Conservation (phyloP, 352 stramenopile species). For the Phytophthora sp. region DNA sequence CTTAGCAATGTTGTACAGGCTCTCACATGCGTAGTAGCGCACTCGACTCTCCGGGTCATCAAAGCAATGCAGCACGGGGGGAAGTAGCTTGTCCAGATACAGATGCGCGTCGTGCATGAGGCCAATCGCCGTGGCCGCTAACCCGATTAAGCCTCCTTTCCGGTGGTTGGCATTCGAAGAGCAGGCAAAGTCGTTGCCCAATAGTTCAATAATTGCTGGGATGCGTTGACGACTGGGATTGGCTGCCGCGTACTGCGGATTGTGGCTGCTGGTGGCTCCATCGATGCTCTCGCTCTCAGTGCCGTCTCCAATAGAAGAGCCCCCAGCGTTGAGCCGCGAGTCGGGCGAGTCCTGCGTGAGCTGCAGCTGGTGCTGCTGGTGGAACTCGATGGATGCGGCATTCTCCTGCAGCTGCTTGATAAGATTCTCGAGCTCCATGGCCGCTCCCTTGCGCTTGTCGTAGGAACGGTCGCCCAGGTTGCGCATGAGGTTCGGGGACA, state of each 20-base stretch:
- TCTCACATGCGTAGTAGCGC: conserved; percentile 99
- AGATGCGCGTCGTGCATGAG: conserved; percentile 93
- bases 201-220: conserved; percentile 94
- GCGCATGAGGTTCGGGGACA: conserved; percentile 81
- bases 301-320: conserved; percentile 1
- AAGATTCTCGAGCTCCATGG: conserved; percentile 98
- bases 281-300: conserved; percentile 41
- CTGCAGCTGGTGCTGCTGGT: conserved; percentile 62
- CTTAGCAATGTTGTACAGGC: conserved; percentile 99
- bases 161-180: conserved; percentile 99
- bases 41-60: conserved; percentile 98
- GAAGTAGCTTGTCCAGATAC: conserved; percentile 94
- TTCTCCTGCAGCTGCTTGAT: conserved; percentile 98
- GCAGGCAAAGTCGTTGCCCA: conserved; percentile 98
- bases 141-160: conserved; percentile 98
- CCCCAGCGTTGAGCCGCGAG: conserved; percentile 17
- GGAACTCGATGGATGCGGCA: conserved; percentile 77
- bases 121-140: conserved; percentile 97
- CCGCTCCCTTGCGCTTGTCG: conserved; percentile 99
- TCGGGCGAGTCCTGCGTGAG: conserved; percentile 25
- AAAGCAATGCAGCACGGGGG: conserved; percentile 99
- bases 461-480: conserved; percentile 98
- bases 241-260: conserved; percentile 9
- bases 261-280: background rate
- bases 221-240: conserved; percentile 85